Percentiles rank a stretch among this genome's conserved stretches.
phyloP scores from a whole-genome alignment of 2,329 filamentous ascomycete species.

The Alternaria sp. region DNA sequence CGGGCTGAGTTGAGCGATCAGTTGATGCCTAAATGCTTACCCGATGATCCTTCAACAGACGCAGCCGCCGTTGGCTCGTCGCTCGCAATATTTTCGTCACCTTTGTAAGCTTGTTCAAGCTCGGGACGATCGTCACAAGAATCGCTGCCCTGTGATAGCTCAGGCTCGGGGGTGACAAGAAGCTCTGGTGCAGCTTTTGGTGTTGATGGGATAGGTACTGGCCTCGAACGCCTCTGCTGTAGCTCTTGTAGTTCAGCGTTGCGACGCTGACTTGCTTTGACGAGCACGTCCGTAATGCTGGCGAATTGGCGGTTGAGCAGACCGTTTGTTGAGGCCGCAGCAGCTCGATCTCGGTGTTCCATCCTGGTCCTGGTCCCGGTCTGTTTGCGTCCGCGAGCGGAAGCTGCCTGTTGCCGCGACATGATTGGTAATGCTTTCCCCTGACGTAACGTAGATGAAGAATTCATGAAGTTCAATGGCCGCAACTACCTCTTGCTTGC shows the following conservation, averaged over 20 bases:
- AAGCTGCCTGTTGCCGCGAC: not conserved
- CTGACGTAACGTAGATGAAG: not conserved
- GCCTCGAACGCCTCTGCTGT: not conserved
- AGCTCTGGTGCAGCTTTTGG: not conserved
- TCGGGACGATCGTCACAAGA: not conserved
- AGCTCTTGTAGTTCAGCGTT: slow-evolving; percentile 10
- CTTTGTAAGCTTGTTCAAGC: not conserved
- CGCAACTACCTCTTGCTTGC: not conserved
- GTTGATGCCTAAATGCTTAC: not conserved
- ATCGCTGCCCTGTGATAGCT: not conserved
- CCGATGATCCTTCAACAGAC: not conserved
- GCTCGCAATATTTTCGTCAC: not conserved
- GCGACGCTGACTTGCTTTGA: slow-evolving; percentile 19
- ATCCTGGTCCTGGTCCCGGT: not conserved
- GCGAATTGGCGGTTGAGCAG: slow-evolving; percentile 23
- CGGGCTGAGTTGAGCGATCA: not conserved
- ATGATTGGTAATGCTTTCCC: not conserved
- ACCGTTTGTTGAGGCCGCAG: slow-evolving; percentile 1
- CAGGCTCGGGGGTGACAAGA: not conserved
- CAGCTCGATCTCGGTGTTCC: not conserved
- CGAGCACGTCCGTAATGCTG: slow-evolving; percentile 22
- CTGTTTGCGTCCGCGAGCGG: not conserved
- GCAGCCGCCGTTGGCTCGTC: not conserved
- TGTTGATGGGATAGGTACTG: not conserved
- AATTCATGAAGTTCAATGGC: not conserved